Percentiles rank a stretch among this genome's conserved stretches.
These are phyloP conservation scores for Aureobasidium mangrovei DNA, from an alignment of 2,329 filamentous ascomycete species.

Conservation along the genomic window DNA sequence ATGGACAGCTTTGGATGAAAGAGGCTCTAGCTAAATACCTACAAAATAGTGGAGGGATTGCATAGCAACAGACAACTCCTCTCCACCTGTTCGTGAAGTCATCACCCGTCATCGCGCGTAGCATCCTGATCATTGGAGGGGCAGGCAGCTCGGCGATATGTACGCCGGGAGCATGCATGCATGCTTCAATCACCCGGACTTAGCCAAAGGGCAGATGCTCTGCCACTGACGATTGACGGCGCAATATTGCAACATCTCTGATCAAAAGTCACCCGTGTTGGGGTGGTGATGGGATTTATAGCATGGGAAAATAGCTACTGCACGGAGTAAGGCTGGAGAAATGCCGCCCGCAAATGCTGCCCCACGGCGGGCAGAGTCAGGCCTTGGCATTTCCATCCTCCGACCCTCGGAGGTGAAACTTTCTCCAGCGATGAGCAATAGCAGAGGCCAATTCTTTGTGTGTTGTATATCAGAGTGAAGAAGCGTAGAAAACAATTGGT, in stretches of 20 bases:
- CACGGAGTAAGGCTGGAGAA: neutral
- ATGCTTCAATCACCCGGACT: too few relatives aligned
- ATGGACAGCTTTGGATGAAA: neutral
- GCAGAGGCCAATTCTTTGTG: neutral
- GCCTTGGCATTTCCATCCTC: neutral
- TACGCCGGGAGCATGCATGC: neutral
- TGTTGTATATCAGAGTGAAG: neutral
- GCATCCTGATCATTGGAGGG: neutral
- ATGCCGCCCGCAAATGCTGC: neutral
- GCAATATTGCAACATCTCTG: too few relatives aligned
- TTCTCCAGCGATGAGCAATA: constrained; percentile 12
- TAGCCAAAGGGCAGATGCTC: too few relatives aligned
- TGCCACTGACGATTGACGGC: too few relatives aligned
- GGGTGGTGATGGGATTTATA: too few relatives aligned
- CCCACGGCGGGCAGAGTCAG: neutral
- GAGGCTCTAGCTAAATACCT: neutral
- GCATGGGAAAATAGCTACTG: too few relatives aligned
- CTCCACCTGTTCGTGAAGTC: neutral
- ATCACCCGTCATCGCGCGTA: constrained; percentile 2
- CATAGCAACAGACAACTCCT: neutral
- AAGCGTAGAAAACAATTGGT: neutral
- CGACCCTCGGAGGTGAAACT: constrained; percentile 8
- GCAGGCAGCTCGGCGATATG: neutral
- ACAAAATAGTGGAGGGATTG: neutral
- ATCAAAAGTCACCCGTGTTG: too few relatives aligned